phyloP scores from a whole-genome alignment of 2,329 filamentous ascomycete genomes.

The Trichoderma breve region DNA sequence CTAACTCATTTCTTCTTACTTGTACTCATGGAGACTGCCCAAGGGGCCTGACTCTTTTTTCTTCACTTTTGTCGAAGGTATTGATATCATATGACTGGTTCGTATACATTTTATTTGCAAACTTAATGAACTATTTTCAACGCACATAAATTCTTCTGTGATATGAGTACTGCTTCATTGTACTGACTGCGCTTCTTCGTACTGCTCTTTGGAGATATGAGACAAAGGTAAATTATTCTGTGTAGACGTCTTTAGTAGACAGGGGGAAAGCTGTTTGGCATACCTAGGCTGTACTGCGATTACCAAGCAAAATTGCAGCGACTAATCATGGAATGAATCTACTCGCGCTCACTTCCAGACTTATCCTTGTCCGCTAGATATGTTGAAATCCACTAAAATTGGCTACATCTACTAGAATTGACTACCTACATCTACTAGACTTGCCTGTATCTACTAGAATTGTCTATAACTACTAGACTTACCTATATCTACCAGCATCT shows the following conservation, averaged over 20 bases:
- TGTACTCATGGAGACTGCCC: constrained; percentile 29
- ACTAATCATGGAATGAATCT: too few species aligned
- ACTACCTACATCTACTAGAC: too few species aligned
- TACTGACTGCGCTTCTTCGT: not conserved
- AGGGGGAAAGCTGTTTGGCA: too few species aligned
- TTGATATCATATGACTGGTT: constrained; percentile 48
- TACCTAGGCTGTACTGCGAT: too few species aligned
- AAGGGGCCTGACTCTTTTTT: constrained; percentile 31
- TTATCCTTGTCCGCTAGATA: too few species aligned
- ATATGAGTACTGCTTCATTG: not conserved
- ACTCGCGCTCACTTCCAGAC: too few species aligned
- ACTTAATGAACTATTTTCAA: constrained; percentile 18
- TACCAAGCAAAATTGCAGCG: too few species aligned
- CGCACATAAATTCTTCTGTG: not conserved
- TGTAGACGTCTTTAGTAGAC: not conserved
- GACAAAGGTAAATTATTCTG: not conserved
- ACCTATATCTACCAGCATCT: not conserved
- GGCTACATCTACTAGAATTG: not conserved
- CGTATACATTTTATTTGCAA: constrained; percentile 47
- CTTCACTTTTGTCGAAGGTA: constrained; percentile 33
- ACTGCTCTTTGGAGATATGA: not conserved
- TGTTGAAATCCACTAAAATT: too few species aligned
- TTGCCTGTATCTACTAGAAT: too few species aligned
- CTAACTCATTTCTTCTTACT: constrained; percentile 25
- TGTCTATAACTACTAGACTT: too few species aligned